Evolutionary conservation across 2,329 filamentous ascomycete species (phyloP), one percentile per base, ranked within the genome.

Genomic region (Fusarium nelsonii): DNA sequence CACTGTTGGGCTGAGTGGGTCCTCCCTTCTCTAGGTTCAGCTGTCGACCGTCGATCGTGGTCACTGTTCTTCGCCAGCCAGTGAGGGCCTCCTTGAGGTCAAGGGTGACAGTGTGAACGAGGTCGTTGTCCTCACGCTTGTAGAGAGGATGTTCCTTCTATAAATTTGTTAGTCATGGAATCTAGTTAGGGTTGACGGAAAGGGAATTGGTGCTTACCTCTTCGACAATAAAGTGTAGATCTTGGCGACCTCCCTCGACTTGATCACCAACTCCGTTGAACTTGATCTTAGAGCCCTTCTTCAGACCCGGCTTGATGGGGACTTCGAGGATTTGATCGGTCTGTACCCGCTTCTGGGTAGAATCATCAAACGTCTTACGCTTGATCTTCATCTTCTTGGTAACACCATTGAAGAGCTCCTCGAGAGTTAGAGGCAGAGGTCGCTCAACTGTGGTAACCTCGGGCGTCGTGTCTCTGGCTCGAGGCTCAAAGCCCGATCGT

Each of bases 351-450:
- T 97, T 97, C 60, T 93, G 93, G 1, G 48, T 51, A 28, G 86
- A 90, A 20, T 90, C 85, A 79, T 99, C 96, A 78, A 93, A 98
- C 18, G 91, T 94, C 88, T 98, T 98, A 76, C 95, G 89, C 84
- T 97, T 97, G 70, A 98, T 97, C 83, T 96, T 97, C 87, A 99
- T 93, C 86, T 97, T 97, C 88, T 99, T 99, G 49, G 91, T 93
- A 36, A 90, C 89, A 40, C 96, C 96, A 28, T 87, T 90, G 83
- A 89, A 98, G 65, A 98, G 82, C 76, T 99, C 96, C 79, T 99
- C 96, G 34, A 99, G 83, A 4, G 91, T 89, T 23, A 99, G 83
- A 4, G 90, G 88, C 66, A 99, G 80, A 45, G 92, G 89, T 75
- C 92, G 91, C 81, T 98, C 95, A 12, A 98, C 91, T 1, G 97